Percentiles rank a stretch among this genome's conserved stretches.
phyloP scores from a whole-genome alignment of 345 rosid genomes.

The Kernera saxatilis region DNA sequence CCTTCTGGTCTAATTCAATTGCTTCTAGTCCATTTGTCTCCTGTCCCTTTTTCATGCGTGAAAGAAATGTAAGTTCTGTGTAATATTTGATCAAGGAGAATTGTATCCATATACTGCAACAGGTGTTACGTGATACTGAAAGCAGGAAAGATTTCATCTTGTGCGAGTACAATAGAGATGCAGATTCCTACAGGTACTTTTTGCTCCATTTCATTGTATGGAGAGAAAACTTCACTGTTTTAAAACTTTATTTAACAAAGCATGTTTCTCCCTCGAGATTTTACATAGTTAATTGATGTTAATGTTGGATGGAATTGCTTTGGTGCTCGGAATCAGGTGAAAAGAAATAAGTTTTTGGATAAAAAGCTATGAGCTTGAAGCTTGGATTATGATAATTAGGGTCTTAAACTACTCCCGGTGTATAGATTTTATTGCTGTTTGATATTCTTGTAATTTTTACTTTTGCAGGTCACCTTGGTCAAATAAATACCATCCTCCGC shows the following conservation, averaged over 20 bases:
- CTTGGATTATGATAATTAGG: background rate
- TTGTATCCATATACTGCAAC: constrained; percentile 3
- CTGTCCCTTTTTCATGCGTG: background rate
- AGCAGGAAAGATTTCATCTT: constrained; percentile 75
- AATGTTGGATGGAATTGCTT: background rate
- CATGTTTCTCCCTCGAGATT: background rate
- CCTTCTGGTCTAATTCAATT: background rate
- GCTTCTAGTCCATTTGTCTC: background rate
- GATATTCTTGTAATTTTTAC: background rate
- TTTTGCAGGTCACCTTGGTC: constrained; percentile 91
- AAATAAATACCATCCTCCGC: constrained; percentile 65
- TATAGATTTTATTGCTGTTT: background rate
- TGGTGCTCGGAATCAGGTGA: background rate
- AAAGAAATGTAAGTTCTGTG: background rate
- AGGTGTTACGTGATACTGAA: constrained; percentile 70
- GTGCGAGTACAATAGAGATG: constrained; percentile 98
- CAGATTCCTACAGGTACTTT: constrained; percentile 81
- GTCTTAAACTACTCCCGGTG: background rate
- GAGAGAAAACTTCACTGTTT: background rate
- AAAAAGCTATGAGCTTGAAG: background rate
- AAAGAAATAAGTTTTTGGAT: background rate
- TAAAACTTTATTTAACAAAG: background rate
- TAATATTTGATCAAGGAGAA: background rate
- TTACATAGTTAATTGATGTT: background rate
- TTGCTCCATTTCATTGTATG: background rate